phyloP scores from a whole-genome alignment of 2,329 filamentous ascomycete genomes.

The Sclerotinia spermophila region DNA sequence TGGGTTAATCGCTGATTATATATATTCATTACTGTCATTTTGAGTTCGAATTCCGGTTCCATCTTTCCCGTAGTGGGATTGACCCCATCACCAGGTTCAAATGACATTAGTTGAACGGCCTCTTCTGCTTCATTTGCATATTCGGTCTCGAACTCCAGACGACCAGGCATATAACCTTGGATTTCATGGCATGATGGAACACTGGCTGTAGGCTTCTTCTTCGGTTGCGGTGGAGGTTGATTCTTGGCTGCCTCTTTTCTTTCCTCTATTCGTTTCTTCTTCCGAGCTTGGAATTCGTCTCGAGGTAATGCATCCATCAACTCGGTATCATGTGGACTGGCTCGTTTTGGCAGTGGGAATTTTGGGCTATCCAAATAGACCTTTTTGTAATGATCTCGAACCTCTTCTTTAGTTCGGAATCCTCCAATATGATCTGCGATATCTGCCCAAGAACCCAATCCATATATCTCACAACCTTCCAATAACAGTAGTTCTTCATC shows the following conservation, averaged over 20 bases:
- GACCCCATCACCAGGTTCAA: constrained; percentile 90
- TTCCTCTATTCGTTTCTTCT: constrained; percentile 91
- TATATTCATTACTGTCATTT: constrained; percentile 97
- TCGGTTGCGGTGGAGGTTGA: constrained; percentile 77
- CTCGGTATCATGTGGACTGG: constrained; percentile 75
- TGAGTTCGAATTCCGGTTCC: constrained; percentile 94
- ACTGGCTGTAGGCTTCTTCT: constrained; percentile 93
- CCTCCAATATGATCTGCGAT: constrained; percentile 98
- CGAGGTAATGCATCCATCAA: constrained; percentile 78
- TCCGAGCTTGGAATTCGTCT: constrained; percentile 87
- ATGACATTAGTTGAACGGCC: constrained; percentile 96
- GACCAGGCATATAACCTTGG: constrained; percentile 97
- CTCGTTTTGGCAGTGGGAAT: constrained; percentile 84
- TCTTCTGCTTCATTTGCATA: constrained; percentile 98
- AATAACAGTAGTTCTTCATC: constrained; percentile 93
- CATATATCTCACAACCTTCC: constrained; percentile 94
- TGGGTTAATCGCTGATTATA: constrained; percentile 92
- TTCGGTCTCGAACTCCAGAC: constrained; percentile 95
- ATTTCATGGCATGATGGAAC: constrained; percentile 97
- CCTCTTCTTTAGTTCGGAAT: constrained; percentile 90
- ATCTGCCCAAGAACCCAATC: constrained; percentile 94
- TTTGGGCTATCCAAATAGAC: constrained; percentile 79
- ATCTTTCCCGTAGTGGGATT: constrained; percentile 79
- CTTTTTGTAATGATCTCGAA: constrained; percentile 86
- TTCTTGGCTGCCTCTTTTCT: constrained; percentile 83